A percentile compares a stretch with the other conserved stretches of the same genome.
These are phyloP conservation scores for Neckera pumila DNA, from an alignment of 225 moss, liverwort and hornwort species.

Conservation along the genomic window DNA sequence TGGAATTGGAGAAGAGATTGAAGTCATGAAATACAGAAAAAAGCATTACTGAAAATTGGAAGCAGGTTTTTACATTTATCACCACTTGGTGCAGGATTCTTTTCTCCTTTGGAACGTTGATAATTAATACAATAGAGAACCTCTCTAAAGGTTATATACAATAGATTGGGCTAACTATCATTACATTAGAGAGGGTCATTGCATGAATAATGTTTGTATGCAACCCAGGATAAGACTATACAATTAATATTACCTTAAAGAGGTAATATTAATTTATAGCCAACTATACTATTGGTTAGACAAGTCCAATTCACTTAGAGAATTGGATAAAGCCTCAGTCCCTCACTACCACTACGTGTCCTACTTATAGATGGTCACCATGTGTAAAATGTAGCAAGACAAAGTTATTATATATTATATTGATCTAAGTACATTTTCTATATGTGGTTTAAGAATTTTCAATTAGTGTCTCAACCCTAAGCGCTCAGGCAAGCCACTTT, in stretches of 20 bases:
- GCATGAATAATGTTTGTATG: too few relatives aligned
- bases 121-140: neutral
- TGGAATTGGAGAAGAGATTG: neutral
- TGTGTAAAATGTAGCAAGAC: neutral
- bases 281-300: too few relatives aligned
- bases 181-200: too few relatives aligned
- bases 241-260: too few relatives aligned
- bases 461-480: too few relatives aligned
- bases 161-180: too few relatives aligned
- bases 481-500: too few relatives aligned
- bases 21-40: neutral
- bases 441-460: neutral
- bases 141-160: too few relatives aligned
- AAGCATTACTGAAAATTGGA: neutral
- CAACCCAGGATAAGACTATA: fast-evolving
- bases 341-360: neutral
- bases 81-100: neutral
- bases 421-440: neutral
- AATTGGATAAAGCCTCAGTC: neutral
- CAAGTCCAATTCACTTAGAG: neutral
- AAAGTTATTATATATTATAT: neutral
- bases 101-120: neutral
- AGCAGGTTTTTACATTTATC: neutral
- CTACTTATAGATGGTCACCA: neutral
- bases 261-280: too few relatives aligned